Base-by-base conservation (phyloP, 495 filamentous ascomycete genomes). In the Thozetella sp. region DNA sequence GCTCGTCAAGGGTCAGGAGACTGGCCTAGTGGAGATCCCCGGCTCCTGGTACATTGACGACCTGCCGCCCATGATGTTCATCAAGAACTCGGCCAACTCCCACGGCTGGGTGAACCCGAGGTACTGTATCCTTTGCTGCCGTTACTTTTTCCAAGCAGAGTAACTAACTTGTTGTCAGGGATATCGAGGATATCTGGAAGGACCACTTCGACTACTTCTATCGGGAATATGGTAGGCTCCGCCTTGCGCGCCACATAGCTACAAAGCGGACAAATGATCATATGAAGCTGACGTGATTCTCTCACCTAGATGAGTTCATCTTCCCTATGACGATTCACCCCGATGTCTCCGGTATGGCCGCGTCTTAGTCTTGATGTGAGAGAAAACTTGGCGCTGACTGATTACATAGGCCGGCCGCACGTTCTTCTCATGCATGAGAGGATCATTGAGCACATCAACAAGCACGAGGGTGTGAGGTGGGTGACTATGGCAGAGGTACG, bases 241-340 rank as follows among this genome's bases (percentile, higher is more conserved):
- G 30, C 30, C 30, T 37, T n/a, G n/a, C n/a, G n/a, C n/a, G n/a
- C n/a, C n/a, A n/a, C n/a, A n/a, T n/a, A n/a, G n/a, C n/a, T n/a
- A n/a, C n/a, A n/a, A n/a, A n/a, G n/a, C n/a, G n/a, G n/a, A n/a
- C n/a, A n/a, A n/a, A n/a, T n/a, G n/a, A n/a, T n/a, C n/a, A n/a
- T n/a, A n/a, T n/a, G n/a, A n/a, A n/a, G n/a, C n/a, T n/a, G n/a
- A 37, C 6, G 30, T 37, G 6, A 6, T 37, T 37, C 30, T 15
- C 6, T 37, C 6, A 6, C 6, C 6, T 15, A 37, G 30, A 86
- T 56, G 79, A 81, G 51, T 89, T 88, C 59, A 72, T 87, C 13
- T 87, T 87, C 67, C 84, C 84, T 1, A 80, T 87, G 54, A 81
- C 83, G 1, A 80, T 86, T 40, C 84, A 88, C 70, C 85, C 85